Conservation (phyloP, 1,284 basidiomycete genomes). For the Rhizoctonia solani region DNA sequence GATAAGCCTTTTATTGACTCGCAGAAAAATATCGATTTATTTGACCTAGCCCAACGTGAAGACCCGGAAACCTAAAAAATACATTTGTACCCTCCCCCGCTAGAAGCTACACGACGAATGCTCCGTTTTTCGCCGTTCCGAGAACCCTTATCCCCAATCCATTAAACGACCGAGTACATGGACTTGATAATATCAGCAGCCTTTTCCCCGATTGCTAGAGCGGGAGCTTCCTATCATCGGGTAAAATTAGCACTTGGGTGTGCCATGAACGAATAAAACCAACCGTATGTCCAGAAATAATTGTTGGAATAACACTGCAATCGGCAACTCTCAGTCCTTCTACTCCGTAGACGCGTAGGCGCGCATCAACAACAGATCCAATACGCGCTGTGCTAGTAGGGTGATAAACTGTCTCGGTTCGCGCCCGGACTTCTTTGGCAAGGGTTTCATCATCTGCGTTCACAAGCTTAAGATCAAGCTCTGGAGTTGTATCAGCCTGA, state of each 20-base stretch:
- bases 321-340: slow-evolving; percentile 59
- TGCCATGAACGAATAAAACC: slow-evolving; percentile 40
- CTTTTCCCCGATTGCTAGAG: slow-evolving; percentile 65
- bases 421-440: slow-evolving; percentile 49
- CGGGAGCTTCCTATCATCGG: slow-evolving; percentile 57
- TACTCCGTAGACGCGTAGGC: slow-evolving; percentile 50
- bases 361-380: slow-evolving; percentile 56
- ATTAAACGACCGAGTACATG: not conserved
- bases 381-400: slow-evolving; percentile 63
- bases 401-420: slow-evolving; percentile 63
- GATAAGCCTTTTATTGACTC: too few relatives aligned
- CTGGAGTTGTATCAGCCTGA: slow-evolving; percentile 42
- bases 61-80: too few relatives aligned
- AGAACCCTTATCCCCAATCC: too few relatives aligned
- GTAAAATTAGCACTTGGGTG: not conserved
- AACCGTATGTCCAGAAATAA: slow-evolving; percentile 66
- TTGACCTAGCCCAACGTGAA: too few relatives aligned
- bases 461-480: slow-evolving; percentile 43
- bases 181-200: slow-evolving; percentile 60
- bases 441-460: slow-evolving; percentile 43
- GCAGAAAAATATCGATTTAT: too few relatives aligned
- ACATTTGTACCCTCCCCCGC: too few relatives aligned
- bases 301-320: slow-evolving; percentile 58
- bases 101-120: too few relatives aligned
- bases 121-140: too few relatives aligned